These are phyloP conservation scores for Podospora pseudocomata DNA, from an alignment of 495 filamentous ascomycete genomes.

Conservation along the genomic window DNA sequence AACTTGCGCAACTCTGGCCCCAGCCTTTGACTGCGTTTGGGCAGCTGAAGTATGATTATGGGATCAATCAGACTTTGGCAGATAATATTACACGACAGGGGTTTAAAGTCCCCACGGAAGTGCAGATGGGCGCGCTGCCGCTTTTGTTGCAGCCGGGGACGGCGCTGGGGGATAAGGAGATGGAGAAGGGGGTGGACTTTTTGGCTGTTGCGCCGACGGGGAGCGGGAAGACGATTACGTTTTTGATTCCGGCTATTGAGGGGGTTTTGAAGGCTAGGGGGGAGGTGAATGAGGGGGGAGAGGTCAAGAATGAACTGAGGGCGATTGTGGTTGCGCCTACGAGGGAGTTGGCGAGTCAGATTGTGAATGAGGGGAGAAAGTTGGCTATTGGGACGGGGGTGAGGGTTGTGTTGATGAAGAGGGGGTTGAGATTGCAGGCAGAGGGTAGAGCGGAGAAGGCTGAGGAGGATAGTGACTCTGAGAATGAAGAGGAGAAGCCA, in stretches of 20 bases:
- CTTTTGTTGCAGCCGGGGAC: constrained; percentile 58
- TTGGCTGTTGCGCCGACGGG: constrained; percentile 89
- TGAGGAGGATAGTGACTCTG: constrained; percentile 27
- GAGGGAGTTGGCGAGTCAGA: constrained; percentile 86
- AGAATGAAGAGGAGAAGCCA: constrained; percentile 28
- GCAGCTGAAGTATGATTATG: constrained; percentile 65
- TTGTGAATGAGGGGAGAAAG: constrained; percentile 87
- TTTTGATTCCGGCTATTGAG: constrained; percentile 82
- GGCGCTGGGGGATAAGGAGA: constrained; percentile 33
- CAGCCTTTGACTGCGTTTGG: constrained; percentile 76
- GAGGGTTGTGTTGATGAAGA: constrained; percentile 77
- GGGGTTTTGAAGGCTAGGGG: constrained; percentile 54
- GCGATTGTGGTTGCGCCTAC: constrained; percentile 85
- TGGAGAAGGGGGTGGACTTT: constrained; percentile 57
- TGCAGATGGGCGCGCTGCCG: constrained; percentile 83
- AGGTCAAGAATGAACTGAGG: constrained; percentile 51
- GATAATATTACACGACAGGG: constrained; percentile 81
- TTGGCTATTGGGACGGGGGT: constrained; percentile 72
- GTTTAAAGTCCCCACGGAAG: constrained; percentile 83
- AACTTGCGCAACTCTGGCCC: constrained; percentile 61
- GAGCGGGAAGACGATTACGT: constrained; percentile 94
- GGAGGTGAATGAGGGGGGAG: constrained; percentile 29
- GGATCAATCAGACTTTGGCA: constrained; percentile 63
- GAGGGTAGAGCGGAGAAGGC: constrained; percentile 37
- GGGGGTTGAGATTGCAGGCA: constrained; percentile 67